Evolutionary conservation across 2,329 filamentous ascomycete species (phyloP).

Genomic region (Epichloe sp.): DNA sequence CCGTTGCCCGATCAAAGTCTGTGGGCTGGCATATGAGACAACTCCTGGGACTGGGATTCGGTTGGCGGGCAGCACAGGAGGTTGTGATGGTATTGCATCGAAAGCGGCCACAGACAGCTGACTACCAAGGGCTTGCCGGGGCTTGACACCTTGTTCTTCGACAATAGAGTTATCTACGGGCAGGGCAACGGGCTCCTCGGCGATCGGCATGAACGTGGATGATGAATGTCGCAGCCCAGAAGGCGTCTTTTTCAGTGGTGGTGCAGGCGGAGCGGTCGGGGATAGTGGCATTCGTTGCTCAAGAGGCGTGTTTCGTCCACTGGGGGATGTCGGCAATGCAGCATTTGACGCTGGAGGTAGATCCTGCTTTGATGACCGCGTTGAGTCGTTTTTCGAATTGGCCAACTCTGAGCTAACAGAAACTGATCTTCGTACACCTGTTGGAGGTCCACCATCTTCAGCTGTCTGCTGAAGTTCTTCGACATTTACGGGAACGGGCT

Average conservation of each 20-base stretch:
- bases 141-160: conserved; percentile 3
- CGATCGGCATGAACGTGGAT: conserved; percentile 26
- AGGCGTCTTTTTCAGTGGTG: conserved; percentile 13
- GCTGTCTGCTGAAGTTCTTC: conserved; percentile 53
- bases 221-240: conserved; percentile 8
- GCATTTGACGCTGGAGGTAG: conserved; percentile 9
- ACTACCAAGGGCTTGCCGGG: conserved; percentile 4
- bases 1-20: conserved; percentile 43
- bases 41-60: conserved; percentile 28
- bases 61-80: neutral
- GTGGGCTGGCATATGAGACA: conserved; percentile 36
- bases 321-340: neutral
- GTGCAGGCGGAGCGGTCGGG: neutral
- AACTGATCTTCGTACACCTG: conserved; percentile 15
- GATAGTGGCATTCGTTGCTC: conserved; percentile 1
- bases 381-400: conserved; percentile 5
- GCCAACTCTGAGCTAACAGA: conserved; percentile 16
- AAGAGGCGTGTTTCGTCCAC: neutral
- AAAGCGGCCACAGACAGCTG: conserved; percentile 10
- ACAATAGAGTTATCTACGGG: conserved; percentile 8
- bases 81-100: conserved; percentile 9
- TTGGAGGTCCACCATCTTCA: conserved; percentile 30
- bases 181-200: conserved; percentile 24
- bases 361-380: conserved; percentile 11
- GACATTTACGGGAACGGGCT: conserved; percentile 48